Evolutionary conservation across 2,329 filamentous ascomycete genomes (phyloP).

Genomic region (Cylindrodendrum hubeiense): DNA sequence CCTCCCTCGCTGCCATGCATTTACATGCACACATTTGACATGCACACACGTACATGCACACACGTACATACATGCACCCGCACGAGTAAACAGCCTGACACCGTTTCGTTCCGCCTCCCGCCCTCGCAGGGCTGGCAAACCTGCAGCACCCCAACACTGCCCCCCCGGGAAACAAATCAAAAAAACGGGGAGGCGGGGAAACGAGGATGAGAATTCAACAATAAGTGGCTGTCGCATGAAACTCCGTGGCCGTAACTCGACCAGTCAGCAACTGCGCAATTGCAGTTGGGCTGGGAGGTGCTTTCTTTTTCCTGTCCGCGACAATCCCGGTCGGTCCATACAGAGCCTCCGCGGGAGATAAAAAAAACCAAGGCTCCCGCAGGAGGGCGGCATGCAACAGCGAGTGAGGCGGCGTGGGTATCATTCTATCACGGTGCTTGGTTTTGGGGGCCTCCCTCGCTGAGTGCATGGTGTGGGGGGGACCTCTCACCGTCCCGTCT

Average conservation of each 20-base stretch:
- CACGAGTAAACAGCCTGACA: constrained; percentile 14
- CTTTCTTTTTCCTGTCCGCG: constrained; percentile 4
- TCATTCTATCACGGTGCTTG: constrained; percentile 13
- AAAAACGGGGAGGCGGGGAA: constrained; percentile 16
- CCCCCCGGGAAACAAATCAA: not conserved
- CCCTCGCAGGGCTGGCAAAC: constrained; percentile 8
- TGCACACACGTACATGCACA: not conserved
- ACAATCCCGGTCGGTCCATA: constrained; percentile 4
- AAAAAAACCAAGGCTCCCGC: constrained; percentile 11
- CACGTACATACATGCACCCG: not conserved
- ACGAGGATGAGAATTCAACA: constrained; percentile 6
- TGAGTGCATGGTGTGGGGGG: constrained; percentile 18
- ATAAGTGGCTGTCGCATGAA: constrained; percentile 16
- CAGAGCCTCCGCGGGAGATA: constrained; percentile 7
- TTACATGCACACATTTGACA: not conserved
- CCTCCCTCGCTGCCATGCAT: constrained; percentile 16
- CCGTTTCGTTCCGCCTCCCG: not conserved
- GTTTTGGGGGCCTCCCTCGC: constrained; percentile 12
- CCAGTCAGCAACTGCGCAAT: constrained; percentile 21
- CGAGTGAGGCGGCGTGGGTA: constrained; percentile 8
- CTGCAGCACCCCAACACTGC: not conserved
- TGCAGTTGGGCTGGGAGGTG: constrained; percentile 13
- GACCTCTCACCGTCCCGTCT: constrained; percentile 56
- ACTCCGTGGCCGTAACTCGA: constrained; percentile 8
- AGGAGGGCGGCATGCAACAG: constrained; percentile 3